Conservation (phyloP, 345 rosid genomes). For the Eutrema japonicum region DNA sequence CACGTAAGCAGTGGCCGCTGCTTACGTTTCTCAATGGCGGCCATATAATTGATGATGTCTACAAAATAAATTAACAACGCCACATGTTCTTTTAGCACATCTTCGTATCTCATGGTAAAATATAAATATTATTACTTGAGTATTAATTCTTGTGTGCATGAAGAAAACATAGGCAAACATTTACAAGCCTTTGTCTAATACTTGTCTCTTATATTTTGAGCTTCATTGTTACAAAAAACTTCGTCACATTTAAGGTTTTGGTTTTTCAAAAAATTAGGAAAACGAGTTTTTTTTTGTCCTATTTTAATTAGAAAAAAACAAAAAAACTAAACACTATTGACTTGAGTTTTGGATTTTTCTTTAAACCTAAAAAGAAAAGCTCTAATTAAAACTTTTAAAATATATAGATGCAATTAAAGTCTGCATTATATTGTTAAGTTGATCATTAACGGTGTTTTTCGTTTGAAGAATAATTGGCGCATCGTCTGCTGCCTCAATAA, state of each 20-base stretch:
- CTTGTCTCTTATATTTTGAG: neutral
- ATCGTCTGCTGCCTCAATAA: no score
- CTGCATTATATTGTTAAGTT: neutral
- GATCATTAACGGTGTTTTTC: neutral
- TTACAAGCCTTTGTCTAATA: neutral
- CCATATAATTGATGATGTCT: conserved; percentile 12
- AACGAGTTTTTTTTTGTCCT: neutral
- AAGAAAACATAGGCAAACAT: neutral
- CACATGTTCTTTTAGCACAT: conserved; percentile 1
- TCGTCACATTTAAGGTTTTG: neutral
- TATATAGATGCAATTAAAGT: neutral
- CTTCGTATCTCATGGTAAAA: neutral
- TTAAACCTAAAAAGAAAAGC: neutral
- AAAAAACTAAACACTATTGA: neutral
- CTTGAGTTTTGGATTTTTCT: neutral
- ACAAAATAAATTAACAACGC: neutral
- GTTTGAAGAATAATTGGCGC: neutral
- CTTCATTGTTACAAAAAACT: neutral
- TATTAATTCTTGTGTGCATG: neutral
- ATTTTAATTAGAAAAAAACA: neutral
- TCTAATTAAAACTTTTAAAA: neutral
- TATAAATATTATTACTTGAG: neutral
- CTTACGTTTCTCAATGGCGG: conserved; percentile 33
- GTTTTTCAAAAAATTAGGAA: neutral
- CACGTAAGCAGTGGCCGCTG: conserved; percentile 27